Evolutionary conservation across 169 alveolate species (phyloP), one percentile per base, ranked within the genome.

Genomic region (Toxoplasma gondii): DNA sequence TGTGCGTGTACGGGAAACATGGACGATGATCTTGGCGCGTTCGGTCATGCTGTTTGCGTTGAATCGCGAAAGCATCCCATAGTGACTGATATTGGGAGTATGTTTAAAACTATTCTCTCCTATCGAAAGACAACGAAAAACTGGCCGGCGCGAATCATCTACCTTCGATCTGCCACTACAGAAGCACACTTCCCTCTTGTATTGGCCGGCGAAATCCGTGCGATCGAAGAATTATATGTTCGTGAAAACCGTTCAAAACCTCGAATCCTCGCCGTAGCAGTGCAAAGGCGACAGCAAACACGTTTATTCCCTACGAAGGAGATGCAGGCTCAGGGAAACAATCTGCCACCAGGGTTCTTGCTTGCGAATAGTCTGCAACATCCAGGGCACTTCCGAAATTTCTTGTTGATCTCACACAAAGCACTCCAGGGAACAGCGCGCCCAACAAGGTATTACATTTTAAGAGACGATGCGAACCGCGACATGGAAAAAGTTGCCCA

Each of bases 271-370:
- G 83, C 83, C 34, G 83, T 70, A 2, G 83, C 39, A 31, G 83
- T 36, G 10, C 83, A 70, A 70, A 70, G 31, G 83, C 83, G 83
- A 17, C 83, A 70, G 83, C 83, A 70, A 70, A 70, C 83, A 31
- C 34, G 83, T 17, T 36, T 70, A 70, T 70, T n/a, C 27, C 83
- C 83, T 17, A 2, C 83, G 83, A 31, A 36, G 83, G 83, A 70
- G 27, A 70, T 70, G 83, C 83, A 70, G 39, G 19, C 34, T 12
- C 83, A 70, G 39, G 83, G 83, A 70, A 70, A 36, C 83, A 70
- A 70, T 24, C 83, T 70, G 83, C 83, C 83, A 17, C 83, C 83
- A 0, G 83, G 83, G 39, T 70, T n/a, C 39, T 36, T 70, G 43
- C 43, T 70, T 70, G 34, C 34, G 43, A 24, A 70, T n/a, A 10